A percentile compares a stretch with the other conserved stretches of the same genome.
Conservation (phyloP, 495 filamentous ascomycete species). For the Aspergillus panamensis region DNA sequence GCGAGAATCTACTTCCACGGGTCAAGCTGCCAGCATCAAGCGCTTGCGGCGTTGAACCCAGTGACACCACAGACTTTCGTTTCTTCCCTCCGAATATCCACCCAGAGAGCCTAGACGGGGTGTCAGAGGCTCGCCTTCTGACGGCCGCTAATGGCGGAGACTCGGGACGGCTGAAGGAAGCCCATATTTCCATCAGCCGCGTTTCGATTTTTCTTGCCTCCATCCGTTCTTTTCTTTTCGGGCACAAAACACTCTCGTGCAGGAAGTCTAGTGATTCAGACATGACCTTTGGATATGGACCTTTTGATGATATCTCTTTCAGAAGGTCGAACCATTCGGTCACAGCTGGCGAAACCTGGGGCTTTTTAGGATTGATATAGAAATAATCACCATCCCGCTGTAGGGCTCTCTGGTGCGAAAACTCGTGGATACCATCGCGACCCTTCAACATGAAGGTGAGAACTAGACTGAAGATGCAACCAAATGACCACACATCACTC, state of each 20-base stretch:
- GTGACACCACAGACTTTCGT: not conserved
- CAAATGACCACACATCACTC: constrained; percentile 28
- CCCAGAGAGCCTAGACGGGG: too few relatives aligned
- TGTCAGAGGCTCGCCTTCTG: not conserved
- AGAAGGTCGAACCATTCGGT: constrained; percentile 17
- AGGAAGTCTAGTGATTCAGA: constrained; percentile 17
- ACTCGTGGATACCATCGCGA: constrained; percentile 2
- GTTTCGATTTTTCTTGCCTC: constrained; percentile 12
- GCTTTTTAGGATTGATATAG: constrained; percentile 9
- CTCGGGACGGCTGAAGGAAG: not conserved
- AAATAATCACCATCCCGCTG: constrained; percentile 15
- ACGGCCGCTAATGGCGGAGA: not conserved
- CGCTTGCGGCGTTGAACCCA: not conserved
- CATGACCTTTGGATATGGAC: not conserved
- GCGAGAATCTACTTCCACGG: constrained; percentile 12
- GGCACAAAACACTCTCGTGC: constrained; percentile 12
- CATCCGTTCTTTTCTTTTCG: constrained; percentile 1
- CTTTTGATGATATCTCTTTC: not conserved
- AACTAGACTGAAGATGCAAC: constrained; percentile 25
- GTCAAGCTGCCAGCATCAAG: not conserved
- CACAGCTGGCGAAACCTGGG: constrained; percentile 13
- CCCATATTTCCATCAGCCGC: constrained; percentile 5
- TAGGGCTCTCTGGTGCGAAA: constrained; percentile 1
- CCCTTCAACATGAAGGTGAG: constrained; percentile 20
- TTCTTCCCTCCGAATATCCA: not conserved